Percentiles rank a stretch among this genome's conserved stretches.
Evolutionary conservation across 2,329 filamentous ascomycete genomes (phyloP).

Genomic region (Cordyceps fumosorosea): DNA sequence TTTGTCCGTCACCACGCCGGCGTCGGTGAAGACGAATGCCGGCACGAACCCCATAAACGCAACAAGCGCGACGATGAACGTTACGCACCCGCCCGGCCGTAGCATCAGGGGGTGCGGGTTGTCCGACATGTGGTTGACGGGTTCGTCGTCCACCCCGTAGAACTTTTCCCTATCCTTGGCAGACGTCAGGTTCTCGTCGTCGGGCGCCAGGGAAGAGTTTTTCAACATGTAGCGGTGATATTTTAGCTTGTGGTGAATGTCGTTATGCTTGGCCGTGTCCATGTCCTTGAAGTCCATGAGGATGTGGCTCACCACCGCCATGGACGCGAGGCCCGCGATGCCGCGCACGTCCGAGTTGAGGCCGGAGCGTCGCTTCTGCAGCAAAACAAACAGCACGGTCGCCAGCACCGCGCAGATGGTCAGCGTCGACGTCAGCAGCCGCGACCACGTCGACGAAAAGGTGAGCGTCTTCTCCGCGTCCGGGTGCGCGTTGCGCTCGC

Average conservation of each 20-base stretch:
- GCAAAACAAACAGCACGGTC: conserved; percentile 50
- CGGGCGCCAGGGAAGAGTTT: conserved; percentile 64
- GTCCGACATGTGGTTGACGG: conserved; percentile 37
- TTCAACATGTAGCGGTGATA: conserved; percentile 61
- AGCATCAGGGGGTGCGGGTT: conserved; percentile 67
- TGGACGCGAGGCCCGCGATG: conserved; percentile 66
- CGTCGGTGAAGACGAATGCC: conserved; percentile 53
- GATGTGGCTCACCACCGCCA: conserved; percentile 69
- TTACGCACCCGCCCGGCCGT: conserved; percentile 50
- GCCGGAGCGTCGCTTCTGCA: conserved; percentile 58
- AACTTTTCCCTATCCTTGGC: conserved; percentile 38
- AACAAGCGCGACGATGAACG: conserved; percentile 53
- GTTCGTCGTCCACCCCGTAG: conserved; percentile 16
- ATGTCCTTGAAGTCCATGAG: conserved; percentile 67
- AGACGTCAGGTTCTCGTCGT: conserved; percentile 42
- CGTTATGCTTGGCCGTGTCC: conserved; percentile 58
- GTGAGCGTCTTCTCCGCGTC: conserved; percentile 45
- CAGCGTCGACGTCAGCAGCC: conserved; percentile 51
- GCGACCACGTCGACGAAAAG: conserved; percentile 53
- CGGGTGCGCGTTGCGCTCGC: conserved; percentile 35
- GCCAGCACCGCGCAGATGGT: conserved; percentile 52
- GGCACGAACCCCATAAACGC: conserved; percentile 54
- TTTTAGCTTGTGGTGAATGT: conserved; percentile 63
- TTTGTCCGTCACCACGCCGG: conserved; percentile 50
- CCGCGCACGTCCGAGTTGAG: conserved; percentile 63